Conservation (phyloP, 306 rosid genomes). For the Begonia masoniana region DNA sequence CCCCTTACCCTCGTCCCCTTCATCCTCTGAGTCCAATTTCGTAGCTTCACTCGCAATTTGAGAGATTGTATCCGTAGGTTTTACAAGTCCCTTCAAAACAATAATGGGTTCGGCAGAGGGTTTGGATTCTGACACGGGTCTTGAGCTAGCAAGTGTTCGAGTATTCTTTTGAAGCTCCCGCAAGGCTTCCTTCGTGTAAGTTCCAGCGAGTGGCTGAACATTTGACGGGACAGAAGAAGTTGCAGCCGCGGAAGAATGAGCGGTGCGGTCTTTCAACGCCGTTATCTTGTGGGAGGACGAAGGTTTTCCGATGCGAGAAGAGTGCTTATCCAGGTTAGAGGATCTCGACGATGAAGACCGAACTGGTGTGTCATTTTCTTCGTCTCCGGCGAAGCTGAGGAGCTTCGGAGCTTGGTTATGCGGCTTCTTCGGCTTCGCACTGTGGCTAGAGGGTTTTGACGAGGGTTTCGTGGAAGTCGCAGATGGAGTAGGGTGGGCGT, state of each 20-base stretch:
- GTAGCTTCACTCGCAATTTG: constrained; percentile 12
- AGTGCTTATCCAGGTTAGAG: constrained; percentile 25
- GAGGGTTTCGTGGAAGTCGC: constrained; percentile 13
- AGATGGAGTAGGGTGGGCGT: constrained; percentile 13
- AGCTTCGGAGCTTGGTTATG: constrained; percentile 45
- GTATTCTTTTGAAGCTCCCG: constrained; percentile 92
- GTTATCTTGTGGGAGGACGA: constrained; percentile 66
- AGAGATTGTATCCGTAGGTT: constrained; percentile 26
- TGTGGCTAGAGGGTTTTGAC: constrained; percentile 21
- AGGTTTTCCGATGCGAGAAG: constrained; percentile 32
- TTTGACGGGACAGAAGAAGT: constrained; percentile 40
- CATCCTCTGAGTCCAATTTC: constrained; percentile 32
- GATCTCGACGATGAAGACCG: constrained; percentile 24
- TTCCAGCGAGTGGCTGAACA: constrained; percentile 88
- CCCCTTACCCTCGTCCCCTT: constrained; percentile 10
- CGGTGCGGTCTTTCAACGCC: constrained; percentile 44
- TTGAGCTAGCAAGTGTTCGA: constrained; percentile 59
- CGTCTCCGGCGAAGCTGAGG: constrained; percentile 85
- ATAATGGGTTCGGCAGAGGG: constrained; percentile 61
- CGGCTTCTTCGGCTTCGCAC: constrained; percentile 51
- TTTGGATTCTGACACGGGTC: constrained; percentile 38
- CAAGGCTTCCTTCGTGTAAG: constrained; percentile 79
- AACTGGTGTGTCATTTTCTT: constrained; percentile 30
- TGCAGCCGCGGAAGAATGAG: constrained; percentile 22
- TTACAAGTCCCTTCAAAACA: constrained; percentile 56